Percentiles rank a stretch among this genome's conserved stretches.
Evolutionary conservation across 2,329 filamentous ascomycete species (phyloP).

Genomic region (Colletotrichum godetiae): DNA sequence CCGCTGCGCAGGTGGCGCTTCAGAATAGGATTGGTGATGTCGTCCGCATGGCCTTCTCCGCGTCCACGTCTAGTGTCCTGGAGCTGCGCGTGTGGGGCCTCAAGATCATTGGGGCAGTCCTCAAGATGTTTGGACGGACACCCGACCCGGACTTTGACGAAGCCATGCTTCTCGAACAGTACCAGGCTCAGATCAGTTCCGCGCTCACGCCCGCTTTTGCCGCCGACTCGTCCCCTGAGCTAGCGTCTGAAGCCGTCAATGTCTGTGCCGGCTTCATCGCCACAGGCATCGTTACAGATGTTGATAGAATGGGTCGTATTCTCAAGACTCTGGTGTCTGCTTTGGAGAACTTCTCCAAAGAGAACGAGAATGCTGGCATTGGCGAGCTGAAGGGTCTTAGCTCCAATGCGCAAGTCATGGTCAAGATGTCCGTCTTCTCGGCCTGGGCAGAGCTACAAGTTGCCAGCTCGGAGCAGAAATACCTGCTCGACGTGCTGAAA

Average conservation of each 20-base stretch:
- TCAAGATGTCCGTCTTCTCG: constrained; percentile 96
- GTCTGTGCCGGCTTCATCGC: constrained; percentile 98
- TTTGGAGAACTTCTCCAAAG: constrained; percentile 89
- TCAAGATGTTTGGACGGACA: constrained; percentile 96
- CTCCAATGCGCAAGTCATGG: constrained; percentile 97
- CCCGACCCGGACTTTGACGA: constrained; percentile 98
- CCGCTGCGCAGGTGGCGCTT: constrained; percentile 79
- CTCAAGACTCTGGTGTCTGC: constrained; percentile 92
- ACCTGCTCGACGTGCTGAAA: constrained; percentile 87
- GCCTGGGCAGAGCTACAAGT: constrained; percentile 98
- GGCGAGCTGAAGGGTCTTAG: constrained; percentile 93
- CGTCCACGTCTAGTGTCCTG: constrained; percentile 92
- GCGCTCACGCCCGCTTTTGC: constrained; percentile 97
- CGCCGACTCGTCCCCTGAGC: constrained; percentile 92
- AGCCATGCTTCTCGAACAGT: constrained; percentile 94
- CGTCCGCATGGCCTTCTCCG: constrained; percentile 96
- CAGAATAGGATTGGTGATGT: constrained; percentile 91
- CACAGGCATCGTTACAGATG: constrained; percentile 95
- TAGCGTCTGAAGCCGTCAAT: constrained; percentile 95
- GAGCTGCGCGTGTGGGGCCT: constrained; percentile 91
- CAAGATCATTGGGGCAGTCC: constrained; percentile 91
- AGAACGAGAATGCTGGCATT: constrained; percentile 85
- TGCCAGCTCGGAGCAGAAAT: constrained; percentile 90
- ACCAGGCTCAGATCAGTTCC: constrained; percentile 97
- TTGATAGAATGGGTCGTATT: constrained; percentile 98